Base-by-base conservation (phyloP, 495 filamentous ascomycete genomes). In the Aspergillus bridgeri region DNA sequence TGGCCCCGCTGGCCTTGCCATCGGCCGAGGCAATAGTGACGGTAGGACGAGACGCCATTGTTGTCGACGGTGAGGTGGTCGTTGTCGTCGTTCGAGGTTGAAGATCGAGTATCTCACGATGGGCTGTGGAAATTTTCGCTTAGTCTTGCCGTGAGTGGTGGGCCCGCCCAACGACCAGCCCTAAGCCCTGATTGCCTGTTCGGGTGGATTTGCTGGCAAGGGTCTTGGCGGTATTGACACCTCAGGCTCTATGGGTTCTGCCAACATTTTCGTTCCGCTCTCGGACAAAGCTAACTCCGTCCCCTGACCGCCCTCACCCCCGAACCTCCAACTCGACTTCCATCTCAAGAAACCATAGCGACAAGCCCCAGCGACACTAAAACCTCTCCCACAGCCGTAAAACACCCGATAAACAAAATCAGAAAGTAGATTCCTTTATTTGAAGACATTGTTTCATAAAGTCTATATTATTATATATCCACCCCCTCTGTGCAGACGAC, bases 21-120 rank as follows among this genome's bases (percentile, higher is more conserved):
- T 96, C 91, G 75, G 89, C 90, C 74, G 84, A 82, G 81, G 96
- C 84, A 79, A 98, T 91, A 73, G 90, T 89, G 77, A 96, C 92
- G 69, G 92, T 96, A 67, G 93, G 94, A 80, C 92, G 84, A 72
- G 87, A 90, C 79, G 91, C 89, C 91, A 96, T 94, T 81, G 75
- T 87, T 81, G 78, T 74, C 66, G 69, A 64, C 62, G 61, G 59
- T 64, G 57, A 59, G 63, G 70, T 72, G 65, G 66, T 76, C 69
- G 71, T 65, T 73, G 70, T 76, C 70, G 77, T 71, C 65, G 70
- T 70, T 75, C 57, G 72, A 71, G 66, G 69, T 77, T 76, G 72
- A 68, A 74, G 75, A 71, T 69, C 69, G 62, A 72, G 55, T 58
- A 63, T 62, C 65, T 69, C 66, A 65, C 64, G 65, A 69, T 56